Conservation (phyloP, 805 yeast species). For the Candida silvicultrix region DNA sequence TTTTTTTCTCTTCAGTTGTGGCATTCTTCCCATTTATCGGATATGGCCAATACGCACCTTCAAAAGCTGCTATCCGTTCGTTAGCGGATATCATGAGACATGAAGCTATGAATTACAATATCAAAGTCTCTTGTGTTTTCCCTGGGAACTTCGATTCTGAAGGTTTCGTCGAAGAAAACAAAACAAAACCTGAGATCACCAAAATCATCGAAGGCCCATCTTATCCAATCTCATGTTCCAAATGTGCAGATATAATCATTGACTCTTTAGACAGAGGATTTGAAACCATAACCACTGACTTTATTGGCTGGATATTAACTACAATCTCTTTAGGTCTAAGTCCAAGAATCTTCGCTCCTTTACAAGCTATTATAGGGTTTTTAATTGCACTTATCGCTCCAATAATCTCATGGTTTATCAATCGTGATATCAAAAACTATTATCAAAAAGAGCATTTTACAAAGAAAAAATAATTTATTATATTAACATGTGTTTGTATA, state of each 20-base stretch:
- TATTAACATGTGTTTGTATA: too few species aligned
- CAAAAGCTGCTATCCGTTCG: slow-evolving; percentile 75
- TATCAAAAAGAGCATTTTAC: slow-evolving; percentile 29
- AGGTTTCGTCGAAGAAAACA: slow-evolving; percentile 77
- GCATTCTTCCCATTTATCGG: slow-evolving; percentile 89
- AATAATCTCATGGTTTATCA: slow-evolving; percentile 43
- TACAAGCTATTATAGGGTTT: slow-evolving; percentile 44
- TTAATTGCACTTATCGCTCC: slow-evolving; percentile 54
- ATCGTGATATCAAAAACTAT: slow-evolving; percentile 44
- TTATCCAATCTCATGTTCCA: slow-evolving; percentile 55
- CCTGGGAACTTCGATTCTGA: slow-evolving; percentile 92
- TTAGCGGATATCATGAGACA: slow-evolving; percentile 76
- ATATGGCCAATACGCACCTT: slow-evolving; percentile 84
- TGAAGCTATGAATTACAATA: slow-evolving; percentile 63
- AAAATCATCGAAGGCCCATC: slow-evolving; percentile 82
- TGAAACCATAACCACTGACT: slow-evolving; percentile 74
- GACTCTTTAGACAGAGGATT: slow-evolving; percentile 54
- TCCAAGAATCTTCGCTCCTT: slow-evolving; percentile 54
- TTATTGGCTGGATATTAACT: slow-evolving; percentile 76
- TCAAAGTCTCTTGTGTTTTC: slow-evolving; percentile 65
- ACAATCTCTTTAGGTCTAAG: slow-evolving; percentile 60
- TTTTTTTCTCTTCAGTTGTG: slow-evolving; percentile 67
- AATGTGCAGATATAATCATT: slow-evolving; percentile 59
- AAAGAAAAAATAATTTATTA: neutral
- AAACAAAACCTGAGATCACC: slow-evolving; percentile 82